Base-by-base conservation (phyloP, 108 stramenopile species). In the Fragilariopsis cylindrus region DNA sequence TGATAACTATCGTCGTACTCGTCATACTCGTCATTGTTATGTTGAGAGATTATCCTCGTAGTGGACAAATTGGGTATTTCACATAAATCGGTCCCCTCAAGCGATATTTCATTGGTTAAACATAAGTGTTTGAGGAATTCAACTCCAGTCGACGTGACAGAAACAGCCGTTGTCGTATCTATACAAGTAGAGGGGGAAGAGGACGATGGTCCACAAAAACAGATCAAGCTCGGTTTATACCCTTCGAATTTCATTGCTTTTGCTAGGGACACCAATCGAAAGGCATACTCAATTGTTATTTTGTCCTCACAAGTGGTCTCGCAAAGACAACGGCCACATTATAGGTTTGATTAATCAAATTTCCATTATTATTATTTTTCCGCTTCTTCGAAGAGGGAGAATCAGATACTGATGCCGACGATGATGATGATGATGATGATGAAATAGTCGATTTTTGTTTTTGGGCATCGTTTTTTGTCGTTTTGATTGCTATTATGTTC, bases 51-150 rank as follows among this genome's bases (percentile, higher is more conserved):
- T 6, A 40, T 43, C 42, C 13, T 12, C 45, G 41, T 7, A 15
- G 62, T 45, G 9, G 71, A 68, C 60, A n/a, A 48, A 54, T 60
- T 76, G 62, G 68, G 46, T 19, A 72, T 58, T 44, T 48, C 58
- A 46, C 71, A 78, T 44, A 90, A 49, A 40, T 82, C 69, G 11
- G 69, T 67, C 13, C 70, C 68, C n/a, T 89, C 77, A 13, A 92
- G 57, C 5, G 74, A 69, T 13, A 90, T 78, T 30, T 74, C 78
- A 45, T 89, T 87, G 3, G 85, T 71, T 9, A 76, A 77, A 58
- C 88, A 88, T 44, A 93, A 60, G 50, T 93, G 84, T 46, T 77
- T 76, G 70, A 93, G 90, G 74, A 84, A 93, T 9, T 90, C 62
- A 48, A 88, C 88, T 5, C 92, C 90, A 5, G 84, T 87, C 47